phyloP scores from a whole-genome alignment of 129 eudicot species.

The Saposhnikovia divaricata region DNA sequence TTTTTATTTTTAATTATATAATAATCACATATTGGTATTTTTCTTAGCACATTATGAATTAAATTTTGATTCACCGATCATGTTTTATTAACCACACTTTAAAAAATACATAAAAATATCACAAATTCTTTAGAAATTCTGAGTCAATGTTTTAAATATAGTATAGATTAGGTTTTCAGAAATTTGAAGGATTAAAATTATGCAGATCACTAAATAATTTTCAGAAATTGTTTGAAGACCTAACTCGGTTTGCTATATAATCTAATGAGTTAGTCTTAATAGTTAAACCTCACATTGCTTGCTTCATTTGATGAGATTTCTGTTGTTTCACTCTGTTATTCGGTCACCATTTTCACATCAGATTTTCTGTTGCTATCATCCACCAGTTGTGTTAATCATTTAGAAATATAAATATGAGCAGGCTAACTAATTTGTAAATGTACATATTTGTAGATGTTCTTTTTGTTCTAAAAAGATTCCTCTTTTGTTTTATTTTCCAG shows the following conservation, averaged over 20 bases:
- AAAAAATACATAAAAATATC: no score
- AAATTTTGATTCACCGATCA: no score
- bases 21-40: no score
- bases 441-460: not conserved
- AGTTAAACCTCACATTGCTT: not conserved
- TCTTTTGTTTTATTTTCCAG: constrained; percentile 16
- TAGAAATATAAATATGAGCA: not conserved
- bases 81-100: no score
- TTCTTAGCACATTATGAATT: no score
- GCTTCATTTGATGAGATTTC: not conserved
- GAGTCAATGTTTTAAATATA: no score
- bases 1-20: no score
- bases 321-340: not conserved
- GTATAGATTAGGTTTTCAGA: no score
- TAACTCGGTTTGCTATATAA: not conserved
- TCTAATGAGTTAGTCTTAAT: not conserved
- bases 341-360: not conserved
- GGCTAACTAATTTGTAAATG: not conserved
- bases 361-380: not conserved
- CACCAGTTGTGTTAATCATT: not conserved
- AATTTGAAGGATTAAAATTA: no score
- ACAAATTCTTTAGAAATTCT: no score
- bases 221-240: not conserved
- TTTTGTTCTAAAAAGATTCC: not conserved
- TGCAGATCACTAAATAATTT: no score